These are phyloP conservation scores for Teratosphaeria viscida DNA, from an alignment of 2,329 filamentous ascomycete species.

Conservation along the genomic window DNA sequence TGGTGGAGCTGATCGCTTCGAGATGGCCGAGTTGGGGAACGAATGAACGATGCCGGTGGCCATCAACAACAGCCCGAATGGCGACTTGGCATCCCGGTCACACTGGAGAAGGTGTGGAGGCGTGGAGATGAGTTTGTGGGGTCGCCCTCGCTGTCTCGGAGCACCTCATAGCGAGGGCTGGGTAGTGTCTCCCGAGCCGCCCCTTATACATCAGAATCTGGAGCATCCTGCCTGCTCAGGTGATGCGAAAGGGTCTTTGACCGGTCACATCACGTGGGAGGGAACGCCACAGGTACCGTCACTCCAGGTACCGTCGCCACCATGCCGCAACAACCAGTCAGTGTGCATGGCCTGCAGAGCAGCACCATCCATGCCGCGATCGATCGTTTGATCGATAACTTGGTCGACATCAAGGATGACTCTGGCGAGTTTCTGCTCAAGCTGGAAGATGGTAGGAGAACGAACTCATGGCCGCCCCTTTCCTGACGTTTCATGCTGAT, in stretches of 20 bases:
- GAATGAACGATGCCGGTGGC: neutral
- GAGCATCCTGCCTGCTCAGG: neutral
- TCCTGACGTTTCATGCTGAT: neutral
- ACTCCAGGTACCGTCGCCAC: conserved; percentile 8
- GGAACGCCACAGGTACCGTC: neutral
- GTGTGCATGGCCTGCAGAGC: conserved; percentile 30
- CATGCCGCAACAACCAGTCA: conserved; percentile 28
- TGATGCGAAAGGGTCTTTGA: conserved; percentile 1
- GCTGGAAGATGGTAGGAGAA: conserved; percentile 53
- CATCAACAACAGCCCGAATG: neutral
- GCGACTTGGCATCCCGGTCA: neutral
- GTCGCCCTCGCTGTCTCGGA: neutral
- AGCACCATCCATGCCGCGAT: conserved; percentile 46
- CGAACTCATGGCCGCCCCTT: neutral
- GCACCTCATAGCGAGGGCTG: neutral
- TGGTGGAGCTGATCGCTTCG: neutral
- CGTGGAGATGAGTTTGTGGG: neutral
- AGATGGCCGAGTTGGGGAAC: neutral
- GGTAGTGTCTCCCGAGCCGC: neutral
- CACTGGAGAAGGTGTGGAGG: neutral
- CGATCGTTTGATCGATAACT: conserved; percentile 57
- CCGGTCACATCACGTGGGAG: neutral
- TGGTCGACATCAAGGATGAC: conserved; percentile 67
- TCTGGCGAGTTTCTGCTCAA: conserved; percentile 64
- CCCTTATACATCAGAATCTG: neutral